phyloP scores from a whole-genome alignment of 1,139 yeast genomes.

The Sugiyamaella pinicola region DNA sequence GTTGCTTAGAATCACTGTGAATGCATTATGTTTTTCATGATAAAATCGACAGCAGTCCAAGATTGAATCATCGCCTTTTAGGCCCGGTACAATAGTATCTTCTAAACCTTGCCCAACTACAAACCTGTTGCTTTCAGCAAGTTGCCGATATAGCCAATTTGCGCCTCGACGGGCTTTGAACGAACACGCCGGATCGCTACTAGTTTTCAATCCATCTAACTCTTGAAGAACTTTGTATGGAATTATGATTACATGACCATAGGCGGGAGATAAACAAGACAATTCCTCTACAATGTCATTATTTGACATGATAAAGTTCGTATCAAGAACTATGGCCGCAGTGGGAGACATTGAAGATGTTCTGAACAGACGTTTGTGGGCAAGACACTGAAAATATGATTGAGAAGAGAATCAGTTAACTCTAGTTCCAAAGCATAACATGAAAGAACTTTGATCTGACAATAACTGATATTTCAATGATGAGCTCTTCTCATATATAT shows the following conservation, averaged over 20 bases:
- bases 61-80: constrained; percentile 76
- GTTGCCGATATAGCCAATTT: constrained; percentile 69
- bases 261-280: background rate
- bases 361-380: no score
- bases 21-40: constrained; percentile 45
- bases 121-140: constrained; percentile 54
- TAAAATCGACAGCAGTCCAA: constrained; percentile 80
- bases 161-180: constrained; percentile 67
- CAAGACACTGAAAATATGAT: background rate
- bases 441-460: background rate
- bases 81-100: constrained; percentile 51
- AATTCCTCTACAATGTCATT: constrained; percentile 9
- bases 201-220: constrained; percentile 70
- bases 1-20: constrained; percentile 69
- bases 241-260: constrained; percentile 48
- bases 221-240: constrained; percentile 75
- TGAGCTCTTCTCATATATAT: no score
- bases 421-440: no score
- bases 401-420: no score
- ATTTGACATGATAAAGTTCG: constrained; percentile 14
- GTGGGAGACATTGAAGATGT: background rate
- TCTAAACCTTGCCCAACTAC: constrained; percentile 66
- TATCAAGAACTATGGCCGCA: constrained; percentile 14
- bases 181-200: constrained; percentile 7
- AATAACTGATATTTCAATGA: no score